Base-by-base conservation (phyloP, 208 protist species). In the Wallacemonas collosoma region DNA sequence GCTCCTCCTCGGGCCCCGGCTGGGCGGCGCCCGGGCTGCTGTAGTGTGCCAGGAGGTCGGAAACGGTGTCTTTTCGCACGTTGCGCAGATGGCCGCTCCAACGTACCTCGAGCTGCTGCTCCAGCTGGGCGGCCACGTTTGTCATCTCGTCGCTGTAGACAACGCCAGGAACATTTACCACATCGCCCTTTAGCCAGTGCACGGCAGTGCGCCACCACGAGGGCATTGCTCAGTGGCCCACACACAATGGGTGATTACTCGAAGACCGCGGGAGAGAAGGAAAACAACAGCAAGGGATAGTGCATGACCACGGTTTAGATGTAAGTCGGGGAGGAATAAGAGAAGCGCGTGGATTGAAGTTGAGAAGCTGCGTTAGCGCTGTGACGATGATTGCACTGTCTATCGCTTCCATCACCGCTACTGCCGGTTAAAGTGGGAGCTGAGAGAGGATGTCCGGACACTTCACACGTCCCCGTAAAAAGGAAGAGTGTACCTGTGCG, bases 21-120 rank as follows among this genome's bases (percentile, higher is more conserved):
- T 71, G 41, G 26, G 60, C 60, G 38, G 35, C 60, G 26, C 63
- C 53, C 3, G 68, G 35, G 17, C 61, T 60, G 47, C 39, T 26
- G 47, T 48, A 53, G 65, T 62, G 71, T 9, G 73, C 55, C 14
- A 76, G 66, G 5, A 83, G n/a, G 14, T 50, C 75, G 0, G 88
- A 85, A 2, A 76, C 83, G 2, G 77, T 91, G 3, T 90, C 87
- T 54, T 88, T 54, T 0, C 83, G 82, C 12, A 94, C 80, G 71
- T 96, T 91, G 61, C 83, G 85, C 41, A 96, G 55, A n/a, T 79
- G 84, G 4, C 91, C 88, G n/a, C 50, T 73, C 83, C 84, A 95
- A 1, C 26, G 62, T 8, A 50, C 41, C 12, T 26, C 26, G 45
- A 77, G 64, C 61, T 90, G 77, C 48, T 68, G 36, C 44, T 89